Conservation (phyloP, 2,329 filamentous ascomycete species). For the Fusarium sp. region DNA sequence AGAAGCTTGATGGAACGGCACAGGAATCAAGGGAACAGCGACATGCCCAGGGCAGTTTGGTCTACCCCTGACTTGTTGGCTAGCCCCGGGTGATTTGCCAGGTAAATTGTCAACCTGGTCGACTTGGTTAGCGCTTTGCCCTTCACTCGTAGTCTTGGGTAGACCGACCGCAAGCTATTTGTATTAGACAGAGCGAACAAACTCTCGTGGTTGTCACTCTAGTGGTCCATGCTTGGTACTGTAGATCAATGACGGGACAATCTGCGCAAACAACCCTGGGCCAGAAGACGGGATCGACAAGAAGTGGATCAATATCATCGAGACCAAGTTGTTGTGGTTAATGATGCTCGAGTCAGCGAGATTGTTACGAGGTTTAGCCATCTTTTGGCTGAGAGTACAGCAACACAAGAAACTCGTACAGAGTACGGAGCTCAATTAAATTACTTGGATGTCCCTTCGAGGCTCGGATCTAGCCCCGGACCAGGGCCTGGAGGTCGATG, state of each 20-base stretch:
- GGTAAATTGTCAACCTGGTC: slow-evolving; percentile 29
- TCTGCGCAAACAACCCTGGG: slow-evolving; percentile 25
- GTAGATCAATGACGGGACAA: slow-evolving; percentile 29
- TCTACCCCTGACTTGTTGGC: slow-evolving; percentile 35
- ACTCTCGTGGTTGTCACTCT: slow-evolving; percentile 22
- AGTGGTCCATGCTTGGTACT: slow-evolving; percentile 28
- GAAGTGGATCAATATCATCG: slow-evolving; percentile 28
- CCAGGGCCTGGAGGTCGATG: slow-evolving; percentile 18
- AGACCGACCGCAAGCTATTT: slow-evolving; percentile 36
- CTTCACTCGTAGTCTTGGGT: slow-evolving; percentile 5
- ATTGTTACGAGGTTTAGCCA: background rate
- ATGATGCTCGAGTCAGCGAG: slow-evolving; percentile 21
- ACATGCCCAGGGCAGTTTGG: slow-evolving; percentile 1
- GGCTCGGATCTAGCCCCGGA: slow-evolving; percentile 26
- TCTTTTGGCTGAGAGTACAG: background rate
- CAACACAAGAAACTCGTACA: background rate
- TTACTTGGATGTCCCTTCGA: background rate
- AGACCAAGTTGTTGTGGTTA: background rate
- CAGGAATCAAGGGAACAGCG: slow-evolving; percentile 1
- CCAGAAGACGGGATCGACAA: slow-evolving; percentile 30
- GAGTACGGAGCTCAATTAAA: too few relatives aligned
- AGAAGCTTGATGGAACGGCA: slow-evolving; percentile 30
- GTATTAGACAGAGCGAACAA: slow-evolving; percentile 24
- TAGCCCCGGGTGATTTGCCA: slow-evolving; percentile 30
- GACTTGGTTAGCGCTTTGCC: slow-evolving; percentile 10